phyloP scores from a whole-genome alignment of 192 early-diverging fungal genomes.

The Mortierella claussenii region DNA sequence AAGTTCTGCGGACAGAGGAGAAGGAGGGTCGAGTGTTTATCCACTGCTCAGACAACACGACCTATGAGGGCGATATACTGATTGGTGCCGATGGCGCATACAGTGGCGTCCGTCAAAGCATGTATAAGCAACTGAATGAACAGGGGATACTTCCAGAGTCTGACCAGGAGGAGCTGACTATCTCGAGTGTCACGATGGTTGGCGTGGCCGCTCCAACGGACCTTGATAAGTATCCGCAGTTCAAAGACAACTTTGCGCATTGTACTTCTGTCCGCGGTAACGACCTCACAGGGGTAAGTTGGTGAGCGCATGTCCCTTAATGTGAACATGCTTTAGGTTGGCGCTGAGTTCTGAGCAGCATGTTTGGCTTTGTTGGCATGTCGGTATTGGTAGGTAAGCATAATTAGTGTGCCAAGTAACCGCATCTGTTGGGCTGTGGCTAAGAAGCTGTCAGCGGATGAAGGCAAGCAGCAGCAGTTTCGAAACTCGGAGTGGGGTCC shows the following conservation, averaged over 20 bases:
- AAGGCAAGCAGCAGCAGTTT: not conserved
- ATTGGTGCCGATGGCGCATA: not conserved
- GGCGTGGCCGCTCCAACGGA: not conserved
- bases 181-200: not conserved
- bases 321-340: too few relatives aligned
- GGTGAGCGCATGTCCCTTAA: too few relatives aligned
- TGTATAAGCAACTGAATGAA: not conserved
- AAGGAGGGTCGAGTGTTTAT: constrained; percentile 1
- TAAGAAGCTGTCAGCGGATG: not conserved
- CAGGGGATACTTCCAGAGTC: not conserved
- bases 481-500: constrained; percentile 32
- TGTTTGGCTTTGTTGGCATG: too few relatives aligned
- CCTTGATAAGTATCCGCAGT: constrained; percentile 7
- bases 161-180: not conserved
- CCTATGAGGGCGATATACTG: constrained; percentile 1
- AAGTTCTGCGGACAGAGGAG: constrained; percentile 8
- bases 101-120: not conserved
- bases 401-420: constrained; percentile 1
- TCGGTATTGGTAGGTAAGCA: constrained; percentile 3
- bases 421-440: constrained; percentile 22
- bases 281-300: not conserved
- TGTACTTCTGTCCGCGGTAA: not conserved
- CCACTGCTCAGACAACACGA: constrained; percentile 1
- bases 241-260: constrained; percentile 1
- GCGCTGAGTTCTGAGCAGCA: not conserved